phyloP scores from a whole-genome alignment of 108 stramenopile genomes.

The Tribonema minus region DNA sequence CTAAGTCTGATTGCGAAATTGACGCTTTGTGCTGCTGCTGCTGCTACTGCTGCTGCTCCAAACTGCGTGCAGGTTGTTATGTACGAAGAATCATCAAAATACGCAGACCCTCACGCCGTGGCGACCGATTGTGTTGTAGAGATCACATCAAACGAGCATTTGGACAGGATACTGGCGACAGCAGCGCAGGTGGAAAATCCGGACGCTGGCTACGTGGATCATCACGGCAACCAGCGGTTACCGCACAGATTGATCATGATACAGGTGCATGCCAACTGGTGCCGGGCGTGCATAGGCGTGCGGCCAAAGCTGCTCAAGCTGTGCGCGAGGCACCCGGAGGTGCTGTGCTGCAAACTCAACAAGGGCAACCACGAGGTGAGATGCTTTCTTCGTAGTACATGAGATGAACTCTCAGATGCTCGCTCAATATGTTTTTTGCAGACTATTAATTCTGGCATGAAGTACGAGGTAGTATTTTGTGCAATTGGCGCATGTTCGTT shows the following conservation, averaged over 20 bases:
- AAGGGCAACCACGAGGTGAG: conserved; percentile 24
- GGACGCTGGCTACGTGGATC: conserved; percentile 15
- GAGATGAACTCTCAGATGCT: not conserved
- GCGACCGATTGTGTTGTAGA: not conserved
- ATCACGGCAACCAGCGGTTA: conserved; percentile 9
- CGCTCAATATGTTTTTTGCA: not conserved
- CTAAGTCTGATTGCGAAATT: too few relatives aligned
- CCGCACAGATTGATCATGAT: conserved; percentile 31
- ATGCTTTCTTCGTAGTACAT: not conserved
- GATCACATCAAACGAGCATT: conserved; percentile 27
- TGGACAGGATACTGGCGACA: conserved; percentile 11
- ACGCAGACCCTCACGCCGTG: conserved; percentile 4
- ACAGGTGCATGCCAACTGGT: conserved; percentile 16
- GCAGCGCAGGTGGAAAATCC: conserved; percentile 18
- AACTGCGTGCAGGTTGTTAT: conserved; percentile 10
- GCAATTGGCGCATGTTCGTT: too few relatives aligned
- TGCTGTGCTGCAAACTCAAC: conserved; percentile 31
- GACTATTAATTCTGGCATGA: not conserved
- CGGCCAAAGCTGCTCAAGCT: conserved; percentile 35
- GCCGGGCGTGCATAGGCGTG: conserved; percentile 26
- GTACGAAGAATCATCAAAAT: conserved; percentile 22
- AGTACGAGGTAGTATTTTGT: too few relatives aligned
- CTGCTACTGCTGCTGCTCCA: too few relatives aligned
- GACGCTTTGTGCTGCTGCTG: too few relatives aligned
- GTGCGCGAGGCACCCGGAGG: conserved; percentile 10